These are phyloP conservation scores for Allium sativum DNA, from an alignment of 106 monocot species.

Conservation along the genomic window DNA sequence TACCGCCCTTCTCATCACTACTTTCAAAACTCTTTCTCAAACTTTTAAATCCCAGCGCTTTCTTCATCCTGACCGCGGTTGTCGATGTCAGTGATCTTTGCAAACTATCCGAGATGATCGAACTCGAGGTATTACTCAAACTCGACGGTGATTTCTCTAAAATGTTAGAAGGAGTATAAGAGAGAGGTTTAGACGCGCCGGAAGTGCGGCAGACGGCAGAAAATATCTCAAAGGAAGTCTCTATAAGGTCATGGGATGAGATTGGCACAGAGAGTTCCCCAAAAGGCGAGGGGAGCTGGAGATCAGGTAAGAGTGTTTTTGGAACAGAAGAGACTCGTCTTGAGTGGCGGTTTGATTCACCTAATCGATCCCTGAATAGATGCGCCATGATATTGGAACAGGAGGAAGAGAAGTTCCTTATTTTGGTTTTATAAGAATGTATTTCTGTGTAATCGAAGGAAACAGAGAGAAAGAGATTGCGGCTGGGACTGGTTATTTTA, in stretches of 20 bases:
- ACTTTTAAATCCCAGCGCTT: slow-evolving; percentile 65
- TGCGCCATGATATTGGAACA: neutral
- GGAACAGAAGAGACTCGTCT: neutral
- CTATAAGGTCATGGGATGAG: slow-evolving; percentile 36
- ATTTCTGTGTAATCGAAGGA: too few species aligned
- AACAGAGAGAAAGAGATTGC: too few species aligned
- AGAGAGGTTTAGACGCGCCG: slow-evolving; percentile 39
- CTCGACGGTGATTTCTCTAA: slow-evolving; percentile 22
- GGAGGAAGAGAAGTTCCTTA: too few species aligned
- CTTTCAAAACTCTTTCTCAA: slow-evolving; percentile 19
- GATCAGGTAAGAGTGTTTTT: neutral
- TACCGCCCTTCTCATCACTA: too few species aligned
- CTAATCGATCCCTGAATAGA: neutral
- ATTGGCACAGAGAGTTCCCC: slow-evolving; percentile 25
- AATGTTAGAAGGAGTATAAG: slow-evolving; percentile 30
- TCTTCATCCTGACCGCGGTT: slow-evolving; percentile 88
- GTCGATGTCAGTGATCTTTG: slow-evolving; percentile 58
- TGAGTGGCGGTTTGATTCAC: neutral
- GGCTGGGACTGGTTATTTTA: too few species aligned
- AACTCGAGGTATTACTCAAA: neutral
- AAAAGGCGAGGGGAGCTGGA: slow-evolving; percentile 30
- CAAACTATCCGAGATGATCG: slow-evolving; percentile 2
- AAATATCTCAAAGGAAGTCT: slow-evolving; percentile 73
- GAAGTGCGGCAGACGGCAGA: slow-evolving; percentile 45
- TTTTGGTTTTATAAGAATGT: too few species aligned